A percentile compares a stretch with the other conserved stretches of the same genome.
Conservation (phyloP, 192 early-diverging fungal genomes). For the Mortierella antarctica region DNA sequence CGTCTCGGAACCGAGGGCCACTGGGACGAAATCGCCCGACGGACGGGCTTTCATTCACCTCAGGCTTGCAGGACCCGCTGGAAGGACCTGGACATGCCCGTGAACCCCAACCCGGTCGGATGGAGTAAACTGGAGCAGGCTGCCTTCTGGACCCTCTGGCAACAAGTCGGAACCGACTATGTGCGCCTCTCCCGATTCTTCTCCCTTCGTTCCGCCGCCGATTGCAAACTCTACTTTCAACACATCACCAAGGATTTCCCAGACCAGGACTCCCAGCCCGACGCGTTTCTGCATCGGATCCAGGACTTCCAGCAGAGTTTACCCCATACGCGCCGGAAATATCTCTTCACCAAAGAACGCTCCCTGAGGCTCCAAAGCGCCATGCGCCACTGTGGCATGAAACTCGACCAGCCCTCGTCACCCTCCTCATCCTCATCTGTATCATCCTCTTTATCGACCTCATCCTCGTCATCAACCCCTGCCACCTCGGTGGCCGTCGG, state of each 20-base stretch:
- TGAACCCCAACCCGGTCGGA: neutral
- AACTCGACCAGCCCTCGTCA: neutral
- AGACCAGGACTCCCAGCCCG: constrained; percentile 8
- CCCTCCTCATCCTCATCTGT: no score
- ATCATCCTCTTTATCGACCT: no score
- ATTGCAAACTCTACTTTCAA: constrained; percentile 26
- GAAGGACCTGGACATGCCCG: constrained; percentile 45
- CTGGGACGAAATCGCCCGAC: constrained; percentile 16
- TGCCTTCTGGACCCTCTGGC: constrained; percentile 29
- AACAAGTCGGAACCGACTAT: constrained; percentile 28
- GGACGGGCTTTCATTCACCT: constrained; percentile 9
- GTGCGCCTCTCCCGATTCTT: constrained; percentile 11
- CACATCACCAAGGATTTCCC: constrained; percentile 14
- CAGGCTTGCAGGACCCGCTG: constrained; percentile 31
- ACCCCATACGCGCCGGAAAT: constrained; percentile 8
- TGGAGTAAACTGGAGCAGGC: constrained; percentile 25
- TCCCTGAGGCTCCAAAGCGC: constrained; percentile 17
- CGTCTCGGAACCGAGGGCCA: constrained; percentile 13
- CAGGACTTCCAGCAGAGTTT: constrained; percentile 2
- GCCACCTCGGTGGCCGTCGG: neutral
- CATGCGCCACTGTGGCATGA: constrained; percentile 5
- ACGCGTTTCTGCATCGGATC: neutral
- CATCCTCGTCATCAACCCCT: neutral
- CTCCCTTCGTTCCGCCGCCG: constrained; percentile 13
- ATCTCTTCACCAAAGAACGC: constrained; percentile 29